Conservation (phyloP, 192 early-diverging fungal genomes). For the Neocallimastix lanati region DNA sequence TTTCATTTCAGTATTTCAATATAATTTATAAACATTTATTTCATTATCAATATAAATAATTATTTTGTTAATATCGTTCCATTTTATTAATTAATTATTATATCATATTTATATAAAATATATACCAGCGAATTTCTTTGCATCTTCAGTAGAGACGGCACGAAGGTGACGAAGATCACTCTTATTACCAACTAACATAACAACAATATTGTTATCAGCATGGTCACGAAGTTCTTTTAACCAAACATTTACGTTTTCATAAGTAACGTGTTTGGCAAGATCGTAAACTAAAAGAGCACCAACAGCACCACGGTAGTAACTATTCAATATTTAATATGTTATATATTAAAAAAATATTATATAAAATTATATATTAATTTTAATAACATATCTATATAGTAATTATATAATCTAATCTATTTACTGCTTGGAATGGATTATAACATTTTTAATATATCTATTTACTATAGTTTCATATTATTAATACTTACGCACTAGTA, state of each 20-base stretch:
- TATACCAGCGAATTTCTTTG: slow-evolving; percentile 85
- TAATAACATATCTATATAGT: too few relatives aligned
- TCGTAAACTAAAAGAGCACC: slow-evolving; percentile 95
- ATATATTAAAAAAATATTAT: slow-evolving; percentile 8
- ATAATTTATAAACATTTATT: too few relatives aligned
- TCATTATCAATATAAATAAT: too few relatives aligned
- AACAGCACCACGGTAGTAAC: slow-evolving; percentile 92
- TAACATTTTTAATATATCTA: too few relatives aligned
- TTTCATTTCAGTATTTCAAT: too few relatives aligned
- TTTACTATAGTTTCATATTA: too few relatives aligned
- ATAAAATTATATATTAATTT: too few relatives aligned
- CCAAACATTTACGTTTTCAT: slow-evolving; percentile 93
- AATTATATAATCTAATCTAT: too few relatives aligned
- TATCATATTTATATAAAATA: too few relatives aligned
- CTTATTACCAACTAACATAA: slow-evolving; percentile 99
- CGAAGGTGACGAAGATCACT: slow-evolving; percentile 89
- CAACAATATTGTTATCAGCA: slow-evolving; percentile 93
- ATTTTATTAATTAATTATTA: too few relatives aligned
- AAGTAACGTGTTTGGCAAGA: slow-evolving; percentile 87
- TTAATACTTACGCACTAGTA: slow-evolving; percentile 33
- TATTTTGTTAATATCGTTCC: too few relatives aligned
- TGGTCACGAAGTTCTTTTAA: slow-evolving; percentile 95
- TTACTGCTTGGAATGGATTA: too few relatives aligned
- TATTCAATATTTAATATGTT: slow-evolving; percentile 15
- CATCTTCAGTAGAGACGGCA: slow-evolving; percentile 93